Percentiles rank a stretch among this genome's conserved stretches.
These are phyloP conservation scores for Chalara sp. DNA, from an alignment of 2,329 filamentous ascomycete genomes.

Conservation along the genomic window DNA sequence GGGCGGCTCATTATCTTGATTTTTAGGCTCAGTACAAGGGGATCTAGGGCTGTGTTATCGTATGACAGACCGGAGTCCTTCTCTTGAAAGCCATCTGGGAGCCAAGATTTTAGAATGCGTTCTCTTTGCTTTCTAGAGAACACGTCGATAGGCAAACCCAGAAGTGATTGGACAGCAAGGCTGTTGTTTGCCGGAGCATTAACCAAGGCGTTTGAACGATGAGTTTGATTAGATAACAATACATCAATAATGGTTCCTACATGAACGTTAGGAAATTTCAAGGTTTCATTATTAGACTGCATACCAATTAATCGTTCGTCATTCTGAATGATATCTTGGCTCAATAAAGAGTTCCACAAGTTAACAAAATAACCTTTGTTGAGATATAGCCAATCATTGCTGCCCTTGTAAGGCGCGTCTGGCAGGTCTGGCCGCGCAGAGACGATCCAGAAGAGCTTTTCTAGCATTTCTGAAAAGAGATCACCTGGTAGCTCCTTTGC, in stretches of 20 bases:
- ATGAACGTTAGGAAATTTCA: slow-evolving; percentile 1
- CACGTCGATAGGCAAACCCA: slow-evolving; percentile 26
- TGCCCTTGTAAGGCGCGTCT: background rate
- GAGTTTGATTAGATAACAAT: slow-evolving; percentile 14
- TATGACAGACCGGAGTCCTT: slow-evolving; percentile 1
- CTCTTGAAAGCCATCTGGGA: background rate
- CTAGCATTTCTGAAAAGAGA: slow-evolving; percentile 14
- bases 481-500: slow-evolving; percentile 10
- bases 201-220: slow-evolving; percentile 14
- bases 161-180: slow-evolving; percentile 20
- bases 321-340: slow-evolving; percentile 18
- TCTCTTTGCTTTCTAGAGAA: slow-evolving; percentile 39
- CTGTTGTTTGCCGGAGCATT: slow-evolving; percentile 12
- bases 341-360: slow-evolving; percentile 20
- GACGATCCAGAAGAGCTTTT: slow-evolving; percentile 21
- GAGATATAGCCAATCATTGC: slow-evolving; percentile 6
- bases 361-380: slow-evolving; percentile 14
- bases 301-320: slow-evolving; percentile 15
- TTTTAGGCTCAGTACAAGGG: slow-evolving; percentile 36
- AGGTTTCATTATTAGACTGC: background rate
- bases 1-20: slow-evolving; percentile 44
- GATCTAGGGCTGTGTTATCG: slow-evolving; percentile 11
- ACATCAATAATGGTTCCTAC: slow-evolving; percentile 22
- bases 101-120: slow-evolving; percentile 32
- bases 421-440: slow-evolving; percentile 10